Evolutionary conservation across 495 filamentous ascomycete species (phyloP), one percentile per base, ranked within the genome.

Genomic region (Lasiosphaeria hispida): DNA sequence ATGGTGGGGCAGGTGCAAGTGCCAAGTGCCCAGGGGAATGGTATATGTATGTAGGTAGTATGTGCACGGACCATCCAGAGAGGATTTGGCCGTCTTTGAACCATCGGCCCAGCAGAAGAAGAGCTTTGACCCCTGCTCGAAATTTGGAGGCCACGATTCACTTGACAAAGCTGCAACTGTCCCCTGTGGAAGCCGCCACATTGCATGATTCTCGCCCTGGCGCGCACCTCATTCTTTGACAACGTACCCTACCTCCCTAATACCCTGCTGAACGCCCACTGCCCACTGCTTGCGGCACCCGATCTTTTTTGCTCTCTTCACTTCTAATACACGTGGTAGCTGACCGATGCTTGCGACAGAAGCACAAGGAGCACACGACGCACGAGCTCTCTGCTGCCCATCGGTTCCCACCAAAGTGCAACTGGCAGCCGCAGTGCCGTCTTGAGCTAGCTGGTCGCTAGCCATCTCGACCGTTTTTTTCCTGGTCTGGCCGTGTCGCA

Each of bases 111-210:
- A 30, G 30, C 18, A 45, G 23, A 45, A 44, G 19, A 13, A 14
- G 47, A 52, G 49, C 49, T 38, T 34, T 34, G 49, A 36, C 39
- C 60, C 58, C 54, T 58, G 59, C 52, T 33, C 49, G 39, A 55
- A 49, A 59, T 68, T 65, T 71, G 60, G 67, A 73, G 70, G 70
- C 70, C 70, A 73, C 69, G 69, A 71, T 71, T 71, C 64, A 70
- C 60, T 57, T 62, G 39, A 40, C 38, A 38, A 23, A 15, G 48
- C 53, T 18, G 37, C 19, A 43, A 34, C 58, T 39, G 7, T 40
- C 33, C 18, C 55, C 51, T 59, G 58, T 56, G 57, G 52, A 68
- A 69, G 62, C 64, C 68, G 62, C 68, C 66, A 71, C 68, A 63
- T 69, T 61, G 67, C 63, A 66, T 33, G 23, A 30, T 49, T 33